Evolutionary conservation across 441 rosid species (phyloP), one percentile per base, ranked within the genome.

Genomic region (Erodium texanum): DNA sequence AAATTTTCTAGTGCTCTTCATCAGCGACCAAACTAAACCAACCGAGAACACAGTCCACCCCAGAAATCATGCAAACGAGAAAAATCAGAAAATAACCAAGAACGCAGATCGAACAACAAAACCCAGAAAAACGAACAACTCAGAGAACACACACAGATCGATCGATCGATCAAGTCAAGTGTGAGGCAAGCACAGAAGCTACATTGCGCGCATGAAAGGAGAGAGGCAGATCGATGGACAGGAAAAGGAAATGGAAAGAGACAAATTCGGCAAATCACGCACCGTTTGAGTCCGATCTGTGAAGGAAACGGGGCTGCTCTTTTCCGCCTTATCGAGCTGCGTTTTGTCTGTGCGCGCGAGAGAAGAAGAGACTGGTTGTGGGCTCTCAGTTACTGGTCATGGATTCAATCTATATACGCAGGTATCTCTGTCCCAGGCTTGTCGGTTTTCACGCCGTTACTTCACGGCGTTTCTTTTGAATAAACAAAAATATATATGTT

Each of bases 241-340:
- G 32, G 2, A 27, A 27, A 29, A 29, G 34, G 34, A 29, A 29
- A 29, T 29, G 34, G 34, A 29, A 29, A 29, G 34, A 29, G 34
- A 29, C 34, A 29, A 29, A 29, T 27, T 1, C 4, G 29, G 29
- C 29, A 68, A 64, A 65, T 74, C 15, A 79, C 89, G 82, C 80
- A 85, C 84, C 67, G 23, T 29, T 0, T 29, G 34, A 29, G 34
- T 29, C 34, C 34, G 34, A 77, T 64, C 75, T 75, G 71, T 24
- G 45, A 73, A 65, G 62, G 52, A 71, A 68, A 71, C 12, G 24
- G 24, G 22, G 24, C 5, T 3, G 63, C 10, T 7, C 27, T 58
- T 58, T 20, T 65, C 20, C n/a, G 78, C 67, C 70, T 73, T 64
- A 24, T 75, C 71, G 32, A 65, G 66, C 71, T 63, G 58, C 48